Evolutionary conservation across 2,329 filamentous ascomycete genomes (phyloP).

Genomic region (Cladosporium cucumerinum): DNA sequence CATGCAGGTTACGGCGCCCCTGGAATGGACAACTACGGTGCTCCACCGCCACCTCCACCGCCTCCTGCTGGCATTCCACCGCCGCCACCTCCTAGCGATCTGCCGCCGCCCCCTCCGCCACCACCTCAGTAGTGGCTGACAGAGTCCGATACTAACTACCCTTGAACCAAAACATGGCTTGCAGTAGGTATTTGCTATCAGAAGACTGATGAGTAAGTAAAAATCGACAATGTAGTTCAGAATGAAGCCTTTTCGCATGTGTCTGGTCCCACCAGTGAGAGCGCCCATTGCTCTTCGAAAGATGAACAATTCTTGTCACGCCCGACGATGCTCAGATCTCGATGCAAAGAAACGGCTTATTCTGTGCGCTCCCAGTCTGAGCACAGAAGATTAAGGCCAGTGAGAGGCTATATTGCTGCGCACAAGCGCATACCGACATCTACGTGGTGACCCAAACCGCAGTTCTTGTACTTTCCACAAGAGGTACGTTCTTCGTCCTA

Average conservation of each 20-base stretch:
- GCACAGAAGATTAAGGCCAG: neutral
- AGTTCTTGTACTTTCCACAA: neutral
- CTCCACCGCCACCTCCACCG: constrained; percentile 45
- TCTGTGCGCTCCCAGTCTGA: neutral
- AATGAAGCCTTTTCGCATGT: neutral
- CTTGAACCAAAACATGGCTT: neutral
- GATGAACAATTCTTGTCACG: neutral
- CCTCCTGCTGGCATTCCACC: constrained; percentile 58
- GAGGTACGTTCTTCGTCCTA: neutral
- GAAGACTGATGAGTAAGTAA: neutral
- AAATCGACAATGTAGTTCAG: neutral
- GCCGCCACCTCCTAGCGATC: constrained; percentile 58
- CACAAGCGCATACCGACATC: neutral
- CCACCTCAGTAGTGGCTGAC: constrained; percentile 42
- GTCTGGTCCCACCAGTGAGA: too few relatives aligned
- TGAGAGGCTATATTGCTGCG: neutral
- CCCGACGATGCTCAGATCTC: neutral
- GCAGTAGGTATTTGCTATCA: neutral
- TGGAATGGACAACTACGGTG: constrained; percentile 21
- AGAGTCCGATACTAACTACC: neutral
- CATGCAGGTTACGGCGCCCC: constrained; percentile 11
- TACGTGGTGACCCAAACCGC: neutral
- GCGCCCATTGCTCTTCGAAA: too few relatives aligned
- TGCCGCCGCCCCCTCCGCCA: constrained; percentile 64
- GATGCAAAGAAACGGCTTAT: neutral